phyloP scores from a whole-genome alignment of 225 moss, liverwort and hornwort genomes.

The Pleurozium schreberi region DNA sequence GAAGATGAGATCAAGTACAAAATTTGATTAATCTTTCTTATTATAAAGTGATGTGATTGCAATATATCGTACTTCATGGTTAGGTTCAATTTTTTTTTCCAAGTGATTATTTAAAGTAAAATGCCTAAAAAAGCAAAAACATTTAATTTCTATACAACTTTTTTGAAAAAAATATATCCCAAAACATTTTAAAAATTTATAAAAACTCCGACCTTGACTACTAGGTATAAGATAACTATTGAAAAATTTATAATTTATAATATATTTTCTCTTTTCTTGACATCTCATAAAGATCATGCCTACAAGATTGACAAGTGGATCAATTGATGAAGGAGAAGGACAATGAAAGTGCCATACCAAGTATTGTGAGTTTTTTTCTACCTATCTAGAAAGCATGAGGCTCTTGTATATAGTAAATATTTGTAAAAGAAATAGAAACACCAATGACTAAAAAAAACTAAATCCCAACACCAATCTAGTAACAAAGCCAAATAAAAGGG shows the following conservation, averaged over 20 bases:
- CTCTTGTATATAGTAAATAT: too few relatives aligned
- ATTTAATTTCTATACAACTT: neutral
- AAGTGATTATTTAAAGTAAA: neutral
- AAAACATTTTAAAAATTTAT: neutral
- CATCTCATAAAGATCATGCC: neutral
- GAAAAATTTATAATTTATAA: neutral
- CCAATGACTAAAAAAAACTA: too few relatives aligned
- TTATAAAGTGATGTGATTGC: neutral
- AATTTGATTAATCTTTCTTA: neutral
- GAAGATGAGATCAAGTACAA: neutral
- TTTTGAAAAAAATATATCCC: neutral
- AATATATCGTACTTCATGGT: fast-evolving
- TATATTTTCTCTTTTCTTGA: neutral
- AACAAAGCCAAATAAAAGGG: too few relatives aligned
- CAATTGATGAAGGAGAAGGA: neutral
- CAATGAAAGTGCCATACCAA: neutral
- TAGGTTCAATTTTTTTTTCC: neutral
- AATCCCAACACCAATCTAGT: too few relatives aligned
- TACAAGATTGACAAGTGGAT: neutral
- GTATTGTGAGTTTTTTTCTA: too few relatives aligned
- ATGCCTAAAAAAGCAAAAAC: too few relatives aligned
- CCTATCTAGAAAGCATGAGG: too few relatives aligned
- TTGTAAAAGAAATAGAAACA: too few relatives aligned
- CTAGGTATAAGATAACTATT: neutral
- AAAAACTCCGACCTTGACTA: fast-evolving